Evolutionary conservation across 257 asterid species (phyloP).

Genomic region (Salvia miltiorrhiza): DNA sequence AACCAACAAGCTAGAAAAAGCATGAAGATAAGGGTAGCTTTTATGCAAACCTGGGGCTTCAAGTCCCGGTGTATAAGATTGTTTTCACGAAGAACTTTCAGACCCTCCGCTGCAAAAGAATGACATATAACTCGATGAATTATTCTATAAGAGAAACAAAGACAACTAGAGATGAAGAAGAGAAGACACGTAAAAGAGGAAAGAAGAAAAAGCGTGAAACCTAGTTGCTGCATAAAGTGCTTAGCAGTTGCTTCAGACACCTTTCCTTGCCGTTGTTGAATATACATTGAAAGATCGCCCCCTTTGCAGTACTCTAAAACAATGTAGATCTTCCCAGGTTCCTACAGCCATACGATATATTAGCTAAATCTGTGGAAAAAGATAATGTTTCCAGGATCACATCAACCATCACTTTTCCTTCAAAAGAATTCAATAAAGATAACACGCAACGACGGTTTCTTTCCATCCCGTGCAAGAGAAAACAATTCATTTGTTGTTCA

Average conservation of each 20-base stretch:
- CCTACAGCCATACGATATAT: conserved; percentile 43
- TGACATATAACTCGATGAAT: conserved; percentile 1
- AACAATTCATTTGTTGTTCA: background rate
- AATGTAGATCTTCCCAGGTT: conserved; percentile 79
- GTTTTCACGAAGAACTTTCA: conserved; percentile 78
- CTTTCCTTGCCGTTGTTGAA: conserved; percentile 69
- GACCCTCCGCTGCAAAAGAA: conserved; percentile 71
- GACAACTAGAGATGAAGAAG: background rate
- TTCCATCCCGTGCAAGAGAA: conserved; percentile 1
- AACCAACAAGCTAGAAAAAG: background rate
- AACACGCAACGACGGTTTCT: background rate
- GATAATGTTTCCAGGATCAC: background rate
- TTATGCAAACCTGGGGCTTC: conserved; percentile 81
- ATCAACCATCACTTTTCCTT: background rate
- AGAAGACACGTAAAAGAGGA: background rate
- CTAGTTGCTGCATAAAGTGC: conserved; percentile 91
- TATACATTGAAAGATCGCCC: conserved; percentile 80
- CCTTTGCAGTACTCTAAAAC: conserved; percentile 92
- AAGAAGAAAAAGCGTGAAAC: conserved; percentile 30
- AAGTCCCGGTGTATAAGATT: conserved; percentile 89
- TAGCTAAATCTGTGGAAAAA: background rate
- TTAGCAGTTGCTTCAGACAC: conserved; percentile 84
- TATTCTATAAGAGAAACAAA: conserved; percentile 3
- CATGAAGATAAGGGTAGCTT: background rate
- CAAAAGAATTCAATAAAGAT: background rate